These are phyloP conservation scores for Thymus quinquecostatus DNA, from an alignment of 257 asterid species.

Conservation along the genomic window DNA sequence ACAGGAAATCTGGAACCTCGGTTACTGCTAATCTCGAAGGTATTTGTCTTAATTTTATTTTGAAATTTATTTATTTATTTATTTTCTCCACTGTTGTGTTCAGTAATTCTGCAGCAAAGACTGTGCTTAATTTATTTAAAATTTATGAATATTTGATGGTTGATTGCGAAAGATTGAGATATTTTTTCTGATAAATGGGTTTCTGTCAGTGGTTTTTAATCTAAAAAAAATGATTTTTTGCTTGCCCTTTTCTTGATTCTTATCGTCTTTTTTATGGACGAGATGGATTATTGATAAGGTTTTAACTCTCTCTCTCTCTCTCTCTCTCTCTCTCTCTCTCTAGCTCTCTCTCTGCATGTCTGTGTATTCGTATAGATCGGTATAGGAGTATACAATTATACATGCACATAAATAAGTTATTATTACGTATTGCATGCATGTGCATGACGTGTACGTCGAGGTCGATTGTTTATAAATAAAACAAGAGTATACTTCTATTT, in stretches of 20 bases:
- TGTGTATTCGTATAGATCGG: not conserved
- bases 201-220: not conserved
- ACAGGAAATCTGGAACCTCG: constrained; percentile 4
- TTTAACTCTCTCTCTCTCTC: constrained; percentile 1
- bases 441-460: not conserved
- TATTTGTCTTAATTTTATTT: not conserved
- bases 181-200: not conserved
- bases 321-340: not conserved
- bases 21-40: not conserved
- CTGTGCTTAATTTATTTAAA: too few relatives aligned
- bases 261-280: not conserved
- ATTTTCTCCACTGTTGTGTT: not conserved
- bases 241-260: not conserved
- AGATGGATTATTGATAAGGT: not conserved
- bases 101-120: not conserved
- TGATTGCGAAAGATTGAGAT: not conserved
- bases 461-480: not conserved
- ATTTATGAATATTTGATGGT: too few relatives aligned
- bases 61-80: not conserved
- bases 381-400: too few relatives aligned
- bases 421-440: not conserved
- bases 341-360: not conserved
- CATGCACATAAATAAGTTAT: not conserved
- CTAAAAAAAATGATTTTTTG: not conserved
- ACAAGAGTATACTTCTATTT: too few relatives aligned